Base-by-base conservation (phyloP, 352 stramenopile genomes). In the Chrysophaeum taylorii region DNA sequence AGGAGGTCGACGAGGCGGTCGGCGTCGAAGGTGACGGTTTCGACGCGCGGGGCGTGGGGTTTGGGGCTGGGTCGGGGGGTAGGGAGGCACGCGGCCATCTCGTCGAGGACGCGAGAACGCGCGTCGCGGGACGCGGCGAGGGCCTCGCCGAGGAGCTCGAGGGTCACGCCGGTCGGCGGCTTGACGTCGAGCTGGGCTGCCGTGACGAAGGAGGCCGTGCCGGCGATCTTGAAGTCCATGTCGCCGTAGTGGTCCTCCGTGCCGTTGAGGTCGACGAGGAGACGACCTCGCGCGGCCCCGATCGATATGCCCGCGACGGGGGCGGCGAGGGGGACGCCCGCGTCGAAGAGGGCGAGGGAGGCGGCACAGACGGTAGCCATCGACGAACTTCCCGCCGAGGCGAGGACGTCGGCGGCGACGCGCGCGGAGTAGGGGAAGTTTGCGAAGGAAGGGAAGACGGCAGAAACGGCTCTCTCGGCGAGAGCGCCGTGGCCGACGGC, bases 181-280 rank as follows among this genome's bases (percentile, higher is more conserved):
- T 97, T 97, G 39, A 96, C 87, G 73, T 97, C 91, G 35, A 97
- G 75, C 76, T 96, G 89, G 52, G 95, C 82, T 23, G 90, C 90
- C n/a, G 90, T 96, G 53, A 97, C 84, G 53, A 90, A 89, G 0
- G 70, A 73, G 23, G 79, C 78, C 15, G 89, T 95, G 29, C 91
- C 91, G 18, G 89, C 89, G 23, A 98, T 79, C 81, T 98, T 98
- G 75, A 97, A 97, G 78, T 98, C 93, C 93, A 98, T 98, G 80
- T 97, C 92, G 61, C 92, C 92, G 78, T 94, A 96, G 78, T 97
- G 91, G 80, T 98, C 93, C 73, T 97, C 91, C 16, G 86, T 88
- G 38, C 90, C 91, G 39, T 94, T 75, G 69, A 97, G 96, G 75
- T 97, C 91, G 2, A 85, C 94, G 66, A 96, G 73, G 41, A 96